Evolutionary conservation across 2,329 filamentous ascomycete genomes (phyloP).

Genomic region (Claviceps sp.): DNA sequence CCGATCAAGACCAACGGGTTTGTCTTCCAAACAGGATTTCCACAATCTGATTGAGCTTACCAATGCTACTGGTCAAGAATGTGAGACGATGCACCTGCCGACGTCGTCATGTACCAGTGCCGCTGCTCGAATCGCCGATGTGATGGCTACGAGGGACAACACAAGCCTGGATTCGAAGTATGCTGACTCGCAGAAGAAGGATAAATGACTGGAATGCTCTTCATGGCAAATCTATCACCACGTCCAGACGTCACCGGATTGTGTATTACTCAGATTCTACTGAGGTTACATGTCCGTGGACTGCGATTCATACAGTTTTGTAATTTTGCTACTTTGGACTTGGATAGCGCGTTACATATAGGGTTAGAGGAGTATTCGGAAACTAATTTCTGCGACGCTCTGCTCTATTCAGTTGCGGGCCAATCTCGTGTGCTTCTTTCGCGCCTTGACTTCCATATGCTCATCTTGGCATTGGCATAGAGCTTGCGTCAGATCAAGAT

Average conservation of each 20-base stretch:
- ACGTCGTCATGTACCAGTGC: constrained; percentile 22
- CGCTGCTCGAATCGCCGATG: constrained; percentile 20
- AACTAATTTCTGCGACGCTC: background rate
- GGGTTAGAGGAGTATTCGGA: background rate
- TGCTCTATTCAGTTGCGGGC: background rate
- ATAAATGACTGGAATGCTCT: constrained; percentile 16
- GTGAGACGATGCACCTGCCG: constrained; percentile 18
- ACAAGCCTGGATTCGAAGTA: constrained; percentile 10
- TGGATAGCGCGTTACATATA: background rate
- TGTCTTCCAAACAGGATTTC: constrained; percentile 18
- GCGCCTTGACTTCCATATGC: background rate
- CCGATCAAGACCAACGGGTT: constrained; percentile 19
- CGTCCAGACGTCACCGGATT: background rate
- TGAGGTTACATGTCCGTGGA: background rate
- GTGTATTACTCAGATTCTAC: background rate
- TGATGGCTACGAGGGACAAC: constrained; percentile 25
- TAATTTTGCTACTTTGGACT: background rate
- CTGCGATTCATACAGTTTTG: background rate
- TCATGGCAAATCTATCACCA: background rate
- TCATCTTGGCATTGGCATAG: background rate
- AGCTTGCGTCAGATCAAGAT: background rate
- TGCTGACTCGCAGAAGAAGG: constrained; percentile 24
- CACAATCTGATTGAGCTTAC: constrained; percentile 61
- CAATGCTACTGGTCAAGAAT: constrained; percentile 46
- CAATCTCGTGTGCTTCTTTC: background rate